A percentile compares a stretch with the other conserved stretches of the same genome.
These are phyloP conservation scores for Fusarium succisae DNA, from an alignment of 2,329 filamentous ascomycete species.

Conservation along the genomic window DNA sequence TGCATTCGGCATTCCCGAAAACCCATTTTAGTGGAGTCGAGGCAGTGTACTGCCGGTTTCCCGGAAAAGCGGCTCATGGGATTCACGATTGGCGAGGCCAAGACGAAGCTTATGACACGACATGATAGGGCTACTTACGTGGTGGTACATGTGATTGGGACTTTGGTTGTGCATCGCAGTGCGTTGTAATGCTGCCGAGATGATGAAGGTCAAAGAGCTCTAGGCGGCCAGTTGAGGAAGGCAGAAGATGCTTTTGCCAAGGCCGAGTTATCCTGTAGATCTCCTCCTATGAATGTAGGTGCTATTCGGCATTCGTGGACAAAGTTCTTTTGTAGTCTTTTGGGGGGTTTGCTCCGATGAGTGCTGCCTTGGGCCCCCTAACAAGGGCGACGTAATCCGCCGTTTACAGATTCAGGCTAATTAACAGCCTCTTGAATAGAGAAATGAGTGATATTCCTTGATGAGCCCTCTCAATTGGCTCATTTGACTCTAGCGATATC, in stretches of 20 bases:
- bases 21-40: neutral
- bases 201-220: too few species aligned
- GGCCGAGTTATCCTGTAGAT: neutral
- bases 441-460: fast-evolving
- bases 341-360: neutral
- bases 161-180: neutral
- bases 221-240: fast-evolving
- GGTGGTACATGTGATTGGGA: neutral
- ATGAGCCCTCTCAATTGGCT: neutral
- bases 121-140: neutral
- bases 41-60: neutral
- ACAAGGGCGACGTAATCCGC: neutral
- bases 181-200: neutral
- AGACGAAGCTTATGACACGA: neutral
- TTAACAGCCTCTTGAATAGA: neutral
- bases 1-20: neutral
- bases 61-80: neutral
- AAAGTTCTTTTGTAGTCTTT: neutral
- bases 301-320: neutral
- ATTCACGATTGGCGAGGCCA: neutral
- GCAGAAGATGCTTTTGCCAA: neutral
- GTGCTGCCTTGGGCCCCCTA: neutral
- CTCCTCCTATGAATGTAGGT: neutral
- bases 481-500: fast-evolving
- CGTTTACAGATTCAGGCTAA: neutral